Conservation (phyloP, 148 eudicot genomes). For the Salicornia ramosissima region DNA sequence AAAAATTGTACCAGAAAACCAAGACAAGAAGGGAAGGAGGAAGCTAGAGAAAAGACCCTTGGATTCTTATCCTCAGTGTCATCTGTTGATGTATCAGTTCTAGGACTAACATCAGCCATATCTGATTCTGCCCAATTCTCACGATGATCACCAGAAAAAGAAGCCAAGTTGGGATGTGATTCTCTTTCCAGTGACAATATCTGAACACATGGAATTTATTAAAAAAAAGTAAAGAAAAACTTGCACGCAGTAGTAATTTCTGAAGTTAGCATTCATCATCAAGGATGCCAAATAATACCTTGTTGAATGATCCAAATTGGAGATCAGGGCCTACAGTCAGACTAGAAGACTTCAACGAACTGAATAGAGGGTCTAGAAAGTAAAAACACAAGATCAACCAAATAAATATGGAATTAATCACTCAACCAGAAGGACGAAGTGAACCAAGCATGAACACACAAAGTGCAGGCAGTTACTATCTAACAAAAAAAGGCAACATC, state of each 20-base stretch:
- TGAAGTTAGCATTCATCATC: background rate
- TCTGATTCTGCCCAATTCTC: constrained; percentile 73
- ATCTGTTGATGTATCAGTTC: constrained; percentile 77
- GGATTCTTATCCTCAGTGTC: constrained; percentile 62
- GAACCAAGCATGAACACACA: background rate
- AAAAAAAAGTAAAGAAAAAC: background rate
- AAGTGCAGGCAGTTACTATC: too few species aligned
- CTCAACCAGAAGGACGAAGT: background rate
- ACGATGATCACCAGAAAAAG: constrained; percentile 38
- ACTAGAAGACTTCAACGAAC: constrained; percentile 44
- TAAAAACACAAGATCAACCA: constrained; percentile 13
- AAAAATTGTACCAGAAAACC: background rate
- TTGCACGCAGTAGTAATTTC: background rate
- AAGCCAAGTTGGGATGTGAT: constrained; percentile 33
- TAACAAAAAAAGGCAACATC: background rate
- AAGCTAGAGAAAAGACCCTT: constrained; percentile 1
- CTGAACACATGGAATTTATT: constrained; percentile 21
- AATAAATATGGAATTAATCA: background rate
- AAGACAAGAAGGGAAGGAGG: background rate
- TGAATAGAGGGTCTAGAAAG: constrained; percentile 48
- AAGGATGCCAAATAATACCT: constrained; percentile 37
- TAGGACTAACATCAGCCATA: constrained; percentile 78
- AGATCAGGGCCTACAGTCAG: constrained; percentile 44
- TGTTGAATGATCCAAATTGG: constrained; percentile 52
- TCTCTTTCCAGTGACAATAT: constrained; percentile 37